Percentiles rank a stretch among this genome's conserved stretches.
Conservation (phyloP, 176 grass and related monocot species). For the Coix lacrymajobi region DNA sequence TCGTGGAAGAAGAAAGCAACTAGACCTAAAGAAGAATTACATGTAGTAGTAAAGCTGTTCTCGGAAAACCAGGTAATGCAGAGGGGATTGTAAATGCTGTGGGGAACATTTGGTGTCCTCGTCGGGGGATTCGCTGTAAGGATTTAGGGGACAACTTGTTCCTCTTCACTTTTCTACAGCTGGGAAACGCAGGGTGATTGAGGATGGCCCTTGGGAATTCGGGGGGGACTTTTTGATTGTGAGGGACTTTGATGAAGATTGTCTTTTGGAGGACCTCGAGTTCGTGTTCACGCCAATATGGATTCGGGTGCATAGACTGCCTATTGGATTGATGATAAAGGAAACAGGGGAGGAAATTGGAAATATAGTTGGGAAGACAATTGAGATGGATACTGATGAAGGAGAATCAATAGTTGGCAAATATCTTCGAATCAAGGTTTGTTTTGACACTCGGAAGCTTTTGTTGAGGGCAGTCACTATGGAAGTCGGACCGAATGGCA, state of each 20-base stretch:
- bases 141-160: neutral
- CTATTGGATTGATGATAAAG: neutral
- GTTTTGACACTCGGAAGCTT: no score
- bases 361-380: neutral
- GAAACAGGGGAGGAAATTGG: neutral
- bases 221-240: neutral
- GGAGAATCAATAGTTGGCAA: neutral
- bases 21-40: fast-evolving
- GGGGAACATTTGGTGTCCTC: neutral
- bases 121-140: neutral
- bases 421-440: neutral
- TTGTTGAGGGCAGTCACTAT: no score
- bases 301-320: neutral
- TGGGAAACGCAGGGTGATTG: neutral
- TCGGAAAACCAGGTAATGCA: neutral
- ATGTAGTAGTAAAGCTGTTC: neutral
- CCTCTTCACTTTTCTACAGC: neutral
- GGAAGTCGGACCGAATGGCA: no score
- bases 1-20: neutral
- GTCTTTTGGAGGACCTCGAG: neutral
- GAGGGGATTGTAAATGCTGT: neutral
- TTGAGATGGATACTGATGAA: neutral
- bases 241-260: neutral
- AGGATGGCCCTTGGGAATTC: neutral
- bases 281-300: neutral